Evolutionary conservation across 352 stramenopile species (phyloP), one percentile per base, ranked within the genome.

Genomic region (Ophiocytium majus): DNA sequence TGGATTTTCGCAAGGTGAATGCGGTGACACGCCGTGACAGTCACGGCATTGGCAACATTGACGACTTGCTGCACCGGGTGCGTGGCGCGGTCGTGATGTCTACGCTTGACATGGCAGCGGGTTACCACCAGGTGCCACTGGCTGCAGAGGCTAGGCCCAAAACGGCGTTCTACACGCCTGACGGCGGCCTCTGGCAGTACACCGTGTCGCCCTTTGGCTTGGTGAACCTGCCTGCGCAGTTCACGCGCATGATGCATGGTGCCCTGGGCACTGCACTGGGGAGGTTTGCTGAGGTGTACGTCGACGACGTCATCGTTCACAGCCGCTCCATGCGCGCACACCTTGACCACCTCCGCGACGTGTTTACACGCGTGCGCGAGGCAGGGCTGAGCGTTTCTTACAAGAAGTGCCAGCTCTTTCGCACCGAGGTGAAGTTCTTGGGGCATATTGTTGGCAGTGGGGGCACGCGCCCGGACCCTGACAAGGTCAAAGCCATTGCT

Each of bases 111-210:
- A 49, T 79, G 31, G 71, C 71, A 19, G 23, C 9, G 17, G 71
- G 71, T 79, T 79, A 79, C 49, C 71, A 79, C 49, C 71, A 79
- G 49, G 31, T 79, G 31, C 71, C 71, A 19, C 31, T 79, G 17
- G 71, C 71, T 19, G 31, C 10, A 79, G 31, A 9, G 23, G 71
- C 10, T 9, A 31, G 31, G 49, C 9, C 10, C 9, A 79, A 79
- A 23, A 79, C 71, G 23, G 71, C 71, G 23, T 79, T 79, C 49
- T 31, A 31, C 35, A 9, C 31, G 49, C 10, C 10, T 19, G 10
- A 35, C 17, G 71, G 71, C 35, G 71, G 71, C 31, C 49, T 79
- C 17, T 79, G 49, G 35, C 9, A 79, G 10, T 79, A 49, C 31
- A 79, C 71, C 49, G 49, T 31, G 57, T 19, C 57, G 28, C 57